Conservation (phyloP, 1,284 basidiomycete species). For the Coriolopsis trogii region DNA sequence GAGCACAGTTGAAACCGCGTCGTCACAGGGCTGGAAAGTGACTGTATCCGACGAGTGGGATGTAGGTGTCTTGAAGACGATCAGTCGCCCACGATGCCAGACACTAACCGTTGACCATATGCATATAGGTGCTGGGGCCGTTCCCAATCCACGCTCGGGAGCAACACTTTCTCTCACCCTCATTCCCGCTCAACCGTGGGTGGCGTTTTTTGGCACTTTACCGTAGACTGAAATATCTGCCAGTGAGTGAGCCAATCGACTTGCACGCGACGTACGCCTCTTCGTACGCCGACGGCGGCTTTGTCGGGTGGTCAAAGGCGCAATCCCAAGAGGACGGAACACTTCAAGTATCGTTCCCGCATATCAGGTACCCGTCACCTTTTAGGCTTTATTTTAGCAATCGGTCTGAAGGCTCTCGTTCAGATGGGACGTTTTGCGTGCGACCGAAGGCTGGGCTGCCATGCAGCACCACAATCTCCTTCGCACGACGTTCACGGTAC, state of each 20-base stretch:
- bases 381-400: neutral
- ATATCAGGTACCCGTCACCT: constrained; percentile 47
- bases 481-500: constrained; percentile 59
- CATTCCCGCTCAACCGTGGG: constrained; percentile 69
- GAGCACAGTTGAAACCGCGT: neutral
- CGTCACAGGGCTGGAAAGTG: neutral
- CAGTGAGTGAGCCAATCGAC: constrained; percentile 51
- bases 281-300: constrained; percentile 63
- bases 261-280: constrained; percentile 57
- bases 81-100: neutral
- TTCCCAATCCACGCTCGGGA: constrained; percentile 83
- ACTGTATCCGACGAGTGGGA: neutral
- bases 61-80: neutral
- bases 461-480: constrained; percentile 75
- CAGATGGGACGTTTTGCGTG: constrained; percentile 69
- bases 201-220: neutral
- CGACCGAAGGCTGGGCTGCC: constrained; percentile 81
- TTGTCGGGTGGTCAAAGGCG: constrained; percentile 57
- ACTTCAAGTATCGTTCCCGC: constrained; percentile 62
- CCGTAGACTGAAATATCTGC: neutral
- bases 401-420: neutral
- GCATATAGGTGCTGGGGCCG: constrained; percentile 66
- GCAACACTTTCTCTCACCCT: constrained; percentile 75
- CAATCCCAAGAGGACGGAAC: constrained; percentile 43
- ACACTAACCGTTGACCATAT: neutral